Conservation (phyloP, 768 basidiomycete genomes). For the Phylloporus rhodoxanthus region DNA sequence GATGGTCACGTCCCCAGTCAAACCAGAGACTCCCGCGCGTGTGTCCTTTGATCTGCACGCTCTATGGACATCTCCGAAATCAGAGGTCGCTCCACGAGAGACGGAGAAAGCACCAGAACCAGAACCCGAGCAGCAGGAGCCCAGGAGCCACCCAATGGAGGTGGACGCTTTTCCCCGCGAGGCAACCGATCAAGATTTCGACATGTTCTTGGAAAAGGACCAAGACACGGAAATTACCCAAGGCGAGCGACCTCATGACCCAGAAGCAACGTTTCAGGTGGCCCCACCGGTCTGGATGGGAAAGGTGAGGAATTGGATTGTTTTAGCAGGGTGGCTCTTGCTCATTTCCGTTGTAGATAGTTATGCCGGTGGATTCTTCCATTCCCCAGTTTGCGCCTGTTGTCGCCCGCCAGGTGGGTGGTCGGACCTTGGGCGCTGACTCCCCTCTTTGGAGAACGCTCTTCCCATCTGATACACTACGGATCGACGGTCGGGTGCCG, state of each 20-base stretch:
- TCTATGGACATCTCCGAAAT: slow-evolving; percentile 56
- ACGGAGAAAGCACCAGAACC: slow-evolving; percentile 21
- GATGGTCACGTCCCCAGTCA: slow-evolving; percentile 22
- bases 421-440: slow-evolving; percentile 50
- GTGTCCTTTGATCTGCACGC: slow-evolving; percentile 67
- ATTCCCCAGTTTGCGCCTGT: slow-evolving; percentile 62
- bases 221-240: slow-evolving; percentile 30
- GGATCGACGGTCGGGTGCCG: slow-evolving; percentile 82
- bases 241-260: slow-evolving; percentile 31
- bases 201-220: slow-evolving; percentile 74
- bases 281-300: slow-evolving; percentile 66
- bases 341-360: slow-evolving; percentile 44
- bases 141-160: slow-evolving; percentile 43
- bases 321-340: not conserved
- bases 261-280: slow-evolving; percentile 49
- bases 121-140: slow-evolving; percentile 27
- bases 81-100: slow-evolving; percentile 23
- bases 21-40: slow-evolving; percentile 41
- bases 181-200: slow-evolving; percentile 77
- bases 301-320: slow-evolving; percentile 43
- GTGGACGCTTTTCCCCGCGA: slow-evolving; percentile 33
- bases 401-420: slow-evolving; percentile 74
- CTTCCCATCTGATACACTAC: slow-evolving; percentile 62
- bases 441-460: slow-evolving; percentile 70
- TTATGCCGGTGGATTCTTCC: slow-evolving; percentile 73